Conservation (phyloP, 2,329 filamentous ascomycete species). For the Knufia petricola region DNA sequence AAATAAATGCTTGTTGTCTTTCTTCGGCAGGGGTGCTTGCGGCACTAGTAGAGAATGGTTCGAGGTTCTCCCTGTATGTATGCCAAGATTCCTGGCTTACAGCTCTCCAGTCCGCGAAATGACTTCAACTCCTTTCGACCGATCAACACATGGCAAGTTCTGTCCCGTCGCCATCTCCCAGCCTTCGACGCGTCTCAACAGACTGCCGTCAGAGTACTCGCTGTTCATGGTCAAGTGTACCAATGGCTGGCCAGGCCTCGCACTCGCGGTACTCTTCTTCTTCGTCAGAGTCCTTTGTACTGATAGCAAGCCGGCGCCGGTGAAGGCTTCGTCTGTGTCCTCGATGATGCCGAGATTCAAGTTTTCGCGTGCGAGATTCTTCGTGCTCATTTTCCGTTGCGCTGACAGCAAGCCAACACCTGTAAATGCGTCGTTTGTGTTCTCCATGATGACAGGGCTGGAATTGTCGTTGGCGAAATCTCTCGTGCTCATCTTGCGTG, state of each 20-base stretch:
- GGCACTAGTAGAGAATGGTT: too few species aligned
- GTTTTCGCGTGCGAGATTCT: background rate
- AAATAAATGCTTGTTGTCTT: too few species aligned
- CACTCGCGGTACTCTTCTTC: background rate
- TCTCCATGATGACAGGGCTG: background rate
- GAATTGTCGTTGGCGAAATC: background rate
- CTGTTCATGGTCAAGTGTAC: conserved; percentile 34
- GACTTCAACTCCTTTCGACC: conserved; percentile 16
- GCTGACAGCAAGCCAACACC: background rate
- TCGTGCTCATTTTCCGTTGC: background rate
- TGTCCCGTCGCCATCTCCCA: conserved; percentile 10
- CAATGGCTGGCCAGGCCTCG: conserved; percentile 28
- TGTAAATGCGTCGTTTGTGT: conserved; percentile 8
- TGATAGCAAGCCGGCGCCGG: conserved; percentile 1
- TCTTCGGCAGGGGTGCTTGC: too few species aligned
- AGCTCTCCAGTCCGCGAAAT: conserved; percentile 16
- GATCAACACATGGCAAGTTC: conserved; percentile 16
- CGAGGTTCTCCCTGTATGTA: too few species aligned
- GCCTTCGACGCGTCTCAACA: conserved; percentile 31
- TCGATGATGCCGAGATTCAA: background rate
- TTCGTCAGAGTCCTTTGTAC: conserved; percentile 7
- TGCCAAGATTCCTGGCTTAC: too few species aligned
- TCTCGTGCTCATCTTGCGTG: conserved; percentile 6
- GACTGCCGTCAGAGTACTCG: conserved; percentile 37
- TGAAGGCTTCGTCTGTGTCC: background rate